Evolutionary conservation across 345 rosid genomes (phyloP), one percentile per base, ranked within the genome.

Genomic region (Hibiscus tridactylites): DNA sequence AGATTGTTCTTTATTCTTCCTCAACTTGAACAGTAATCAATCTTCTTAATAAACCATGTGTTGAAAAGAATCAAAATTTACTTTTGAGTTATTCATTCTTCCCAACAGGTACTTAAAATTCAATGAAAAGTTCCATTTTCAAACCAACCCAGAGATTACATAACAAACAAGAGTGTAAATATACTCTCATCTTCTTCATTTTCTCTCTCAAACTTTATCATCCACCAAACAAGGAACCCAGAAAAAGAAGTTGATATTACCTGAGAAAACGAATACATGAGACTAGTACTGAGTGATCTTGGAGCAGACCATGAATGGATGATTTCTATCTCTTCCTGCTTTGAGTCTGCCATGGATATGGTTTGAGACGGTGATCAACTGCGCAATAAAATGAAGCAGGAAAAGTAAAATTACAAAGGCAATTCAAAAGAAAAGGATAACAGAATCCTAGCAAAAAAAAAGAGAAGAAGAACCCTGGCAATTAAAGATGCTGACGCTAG

Each of bases 221-320:
- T 35, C 62, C 63, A 15, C 59, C 76, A 66, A 71, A 54, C 42
- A 28, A 52, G 58, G 57, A 63, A 42, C 59, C 7, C 42, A 71
- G 29, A 63, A 13, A 49, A 59, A 11, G 11, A 15, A 9, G 61
- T 4, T 31, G 28, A 7, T 2, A 11, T 52, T 46, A 90, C 93
- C 93, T 91, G 92, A 26, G 93, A 79, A 82, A 93, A 93, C 73
- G 96, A 91, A 82, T 93, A 93, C 93, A 89, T 81, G 74, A 93
- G 88, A 68, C 87, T 59, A 76, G 96, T 91, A 73, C 97, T 93
- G 71, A 93, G 96, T 12, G 98, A 91, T 73, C 98, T 83, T 73
- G 98, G 97, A n/a, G 91, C 81, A 56, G 98, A 91, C 96, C 97
- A 88, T 19, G 90, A 83, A 64, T 93, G 98, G 44, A 93, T 91